Evolutionary conservation across 2,329 filamentous ascomycete species (phyloP).

Genomic region (Calonectria montana): DNA sequence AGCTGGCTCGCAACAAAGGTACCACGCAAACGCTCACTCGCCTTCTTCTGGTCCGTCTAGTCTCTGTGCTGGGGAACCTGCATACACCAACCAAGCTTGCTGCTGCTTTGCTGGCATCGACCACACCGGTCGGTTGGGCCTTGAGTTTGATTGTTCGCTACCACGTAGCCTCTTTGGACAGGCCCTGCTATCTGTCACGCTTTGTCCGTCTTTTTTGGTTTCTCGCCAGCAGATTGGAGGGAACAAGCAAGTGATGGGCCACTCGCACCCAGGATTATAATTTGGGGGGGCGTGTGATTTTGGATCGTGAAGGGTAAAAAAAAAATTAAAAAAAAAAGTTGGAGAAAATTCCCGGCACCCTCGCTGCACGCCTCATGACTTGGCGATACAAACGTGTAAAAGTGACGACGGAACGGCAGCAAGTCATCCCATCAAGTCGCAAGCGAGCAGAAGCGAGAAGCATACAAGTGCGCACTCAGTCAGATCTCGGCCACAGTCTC

Average conservation of each 20-base stretch:
- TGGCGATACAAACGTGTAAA: constrained; percentile 10
- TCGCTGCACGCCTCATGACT: constrained; percentile 14
- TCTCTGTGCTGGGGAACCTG: constrained; percentile 17
- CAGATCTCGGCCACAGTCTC: not conserved
- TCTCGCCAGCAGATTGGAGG: constrained; percentile 14
- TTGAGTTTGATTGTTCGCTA: constrained; percentile 12
- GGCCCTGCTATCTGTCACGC: constrained; percentile 1
- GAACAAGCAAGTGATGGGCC: not conserved
- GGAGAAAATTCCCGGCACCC: not conserved
- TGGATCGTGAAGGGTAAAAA: not conserved
- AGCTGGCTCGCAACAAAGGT: not conserved
- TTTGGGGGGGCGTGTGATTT: not conserved
- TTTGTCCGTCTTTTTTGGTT: not conserved
- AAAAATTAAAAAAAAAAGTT: not conserved
- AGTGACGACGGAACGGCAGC: not conserved
- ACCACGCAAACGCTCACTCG: not conserved
- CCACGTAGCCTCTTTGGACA: constrained; percentile 22
- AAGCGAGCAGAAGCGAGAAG: not conserved
- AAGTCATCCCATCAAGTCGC: not conserved
- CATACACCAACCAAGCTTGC: constrained; percentile 7
- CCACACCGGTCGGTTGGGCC: constrained; percentile 7
- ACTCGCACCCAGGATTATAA: not conserved
- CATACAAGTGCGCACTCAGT: not conserved
- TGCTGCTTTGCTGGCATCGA: constrained; percentile 37
- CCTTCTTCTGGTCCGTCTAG: not conserved